A percentile compares a stretch with the other conserved stretches of the same genome.
phyloP scores from a whole-genome alignment of 371 early-diverging fungal genomes.

The Circinella umbellata region DNA sequence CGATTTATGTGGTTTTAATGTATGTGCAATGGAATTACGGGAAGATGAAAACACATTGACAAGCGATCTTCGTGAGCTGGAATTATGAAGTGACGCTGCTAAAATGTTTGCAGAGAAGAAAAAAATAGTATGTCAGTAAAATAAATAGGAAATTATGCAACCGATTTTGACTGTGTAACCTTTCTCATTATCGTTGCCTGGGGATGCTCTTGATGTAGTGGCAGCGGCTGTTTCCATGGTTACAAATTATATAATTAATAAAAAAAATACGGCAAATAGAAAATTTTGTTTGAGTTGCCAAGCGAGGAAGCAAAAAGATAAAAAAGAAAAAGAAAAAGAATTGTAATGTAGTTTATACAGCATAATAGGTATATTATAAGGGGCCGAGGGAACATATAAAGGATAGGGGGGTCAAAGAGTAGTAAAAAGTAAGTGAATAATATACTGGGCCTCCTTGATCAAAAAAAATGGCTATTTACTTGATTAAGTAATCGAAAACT shows the following conservation, averaged over 20 bases:
- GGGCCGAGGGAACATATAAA: not conserved
- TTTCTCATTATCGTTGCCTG: not conserved
- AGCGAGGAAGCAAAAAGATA: not conserved
- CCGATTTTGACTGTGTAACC: not conserved
- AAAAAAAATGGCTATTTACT: too few relatives aligned
- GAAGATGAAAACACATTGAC: conserved; percentile 20
- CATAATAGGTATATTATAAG: not conserved
- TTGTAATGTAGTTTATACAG: not conserved
- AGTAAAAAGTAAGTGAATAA: too few relatives aligned
- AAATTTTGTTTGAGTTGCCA: not conserved
- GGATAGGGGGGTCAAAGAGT: not conserved
- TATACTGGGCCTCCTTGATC: too few relatives aligned
- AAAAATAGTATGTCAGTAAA: not conserved
- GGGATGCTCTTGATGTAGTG: not conserved
- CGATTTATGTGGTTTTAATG: conserved; percentile 26
- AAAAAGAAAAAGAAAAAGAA: not conserved
- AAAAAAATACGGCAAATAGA: not conserved
- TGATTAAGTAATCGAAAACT: too few relatives aligned
- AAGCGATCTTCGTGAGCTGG: conserved; percentile 20
- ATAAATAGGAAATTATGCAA: too few relatives aligned
- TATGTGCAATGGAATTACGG: not conserved
- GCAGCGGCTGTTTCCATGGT: not conserved
- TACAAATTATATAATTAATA: too few relatives aligned
- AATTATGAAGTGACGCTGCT: conserved; percentile 6
- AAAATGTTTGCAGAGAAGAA: not conserved